phyloP scores from a whole-genome alignment of 148 eudicot species.

The Talinum fruticosum region DNA sequence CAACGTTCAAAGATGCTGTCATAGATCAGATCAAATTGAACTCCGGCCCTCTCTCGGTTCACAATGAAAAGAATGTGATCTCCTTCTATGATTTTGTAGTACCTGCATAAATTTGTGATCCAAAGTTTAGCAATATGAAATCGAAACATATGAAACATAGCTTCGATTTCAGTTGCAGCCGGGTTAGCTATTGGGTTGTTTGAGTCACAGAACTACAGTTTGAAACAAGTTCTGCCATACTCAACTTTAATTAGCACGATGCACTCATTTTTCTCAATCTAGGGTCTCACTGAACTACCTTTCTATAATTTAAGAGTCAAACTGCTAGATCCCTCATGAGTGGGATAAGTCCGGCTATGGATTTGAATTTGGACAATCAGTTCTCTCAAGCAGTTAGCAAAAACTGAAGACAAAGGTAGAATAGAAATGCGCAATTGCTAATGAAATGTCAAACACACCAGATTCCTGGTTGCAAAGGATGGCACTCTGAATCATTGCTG shows the following conservation, averaged over 20 bases:
- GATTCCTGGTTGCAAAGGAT: slow-evolving; percentile 78
- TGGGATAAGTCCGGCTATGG: no score
- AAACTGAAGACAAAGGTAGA: no score
- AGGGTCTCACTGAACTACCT: no score
- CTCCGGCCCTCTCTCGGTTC: slow-evolving; percentile 85
- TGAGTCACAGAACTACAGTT: no score
- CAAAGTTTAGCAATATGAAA: background rate
- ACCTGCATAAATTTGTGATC: slow-evolving; percentile 48
- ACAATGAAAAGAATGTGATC: slow-evolving; percentile 87
- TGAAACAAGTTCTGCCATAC: no score
- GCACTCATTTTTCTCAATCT: no score
- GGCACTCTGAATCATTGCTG: slow-evolving; percentile 68
- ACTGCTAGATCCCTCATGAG: no score
- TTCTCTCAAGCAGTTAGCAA: background rate
- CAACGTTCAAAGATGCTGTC: slow-evolving; percentile 89
- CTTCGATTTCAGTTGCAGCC: background rate
- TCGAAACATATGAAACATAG: background rate
- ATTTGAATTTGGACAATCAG: background rate
- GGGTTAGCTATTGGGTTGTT: background rate
- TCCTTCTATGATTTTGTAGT: slow-evolving; percentile 84
- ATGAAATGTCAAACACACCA: slow-evolving; percentile 43
- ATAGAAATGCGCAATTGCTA: background rate
- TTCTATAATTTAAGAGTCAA: no score
- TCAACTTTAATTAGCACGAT: no score
- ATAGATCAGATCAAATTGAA: slow-evolving; percentile 82